Base-by-base conservation (phyloP, 768 basidiomycete species). In the Serpula lacrymans region DNA sequence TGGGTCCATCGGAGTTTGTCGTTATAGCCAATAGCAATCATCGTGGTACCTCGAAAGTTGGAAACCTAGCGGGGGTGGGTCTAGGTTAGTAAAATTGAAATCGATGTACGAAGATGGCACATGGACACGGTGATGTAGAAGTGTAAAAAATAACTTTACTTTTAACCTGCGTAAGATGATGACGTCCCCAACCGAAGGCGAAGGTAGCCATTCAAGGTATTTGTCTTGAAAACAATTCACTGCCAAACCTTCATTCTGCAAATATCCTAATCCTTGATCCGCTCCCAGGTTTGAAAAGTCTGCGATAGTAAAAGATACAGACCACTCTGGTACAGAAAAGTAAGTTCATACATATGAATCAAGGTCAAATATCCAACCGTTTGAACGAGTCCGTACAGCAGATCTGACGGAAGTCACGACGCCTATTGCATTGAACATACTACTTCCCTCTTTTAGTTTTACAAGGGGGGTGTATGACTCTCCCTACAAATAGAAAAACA, bases 1-100 rank as follows among this genome's bases (percentile, higher is more conserved):
- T 78, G 63, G 3, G 75, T 74, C 82, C 82, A 84, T 23, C 64
- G 62, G 38, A 80, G 53, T 43, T 58, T 68, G 48, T 74, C 65
- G 20, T 58, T 30, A 38, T 74, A 76, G 2, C 77, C 80, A 1
- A 64, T 57, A 13, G 71, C 75, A n/a, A 53, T 59, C 3, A 57
- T 1, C 5, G 4, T 22, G n/a, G n/a, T n/a, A 1, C 65, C 65
- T 3, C 59, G 27, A 35, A 53, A 72, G 3, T 51, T 31, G 18
- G 47, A 41, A n/a, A 65, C 47, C 77, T 78, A 28, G 9, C 13
- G 21, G 26, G 20, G 8, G 9, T 32, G 8, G 43, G 29, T 16
- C 18, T 31, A 21, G 29, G 18, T 21, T 20, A 8, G 6, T 27
- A 42, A 29, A 13, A 22, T 20, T 8, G 12, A 5, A 13, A 18